These are phyloP conservation scores for Coprinellus micaceus DNA, from an alignment of 768 basidiomycete genomes.

Conservation along the genomic window DNA sequence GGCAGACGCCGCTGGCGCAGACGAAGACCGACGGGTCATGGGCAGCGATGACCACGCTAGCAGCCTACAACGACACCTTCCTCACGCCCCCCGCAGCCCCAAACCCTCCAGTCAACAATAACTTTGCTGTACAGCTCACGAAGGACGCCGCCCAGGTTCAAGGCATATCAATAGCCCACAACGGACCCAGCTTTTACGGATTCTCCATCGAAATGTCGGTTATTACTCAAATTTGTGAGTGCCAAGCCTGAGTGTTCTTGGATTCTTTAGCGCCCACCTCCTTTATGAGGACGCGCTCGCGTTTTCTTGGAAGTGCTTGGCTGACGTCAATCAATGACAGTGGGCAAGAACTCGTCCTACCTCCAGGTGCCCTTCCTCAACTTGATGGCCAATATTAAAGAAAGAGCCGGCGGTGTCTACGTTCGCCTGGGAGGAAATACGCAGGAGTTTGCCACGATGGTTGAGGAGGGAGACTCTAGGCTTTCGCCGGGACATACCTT, in stretches of 20 bases:
- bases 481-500: constrained; percentile 35
- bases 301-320: not conserved
- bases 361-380: constrained; percentile 71
- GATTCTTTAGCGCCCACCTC: not conserved
- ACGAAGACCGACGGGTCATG: constrained; percentile 9
- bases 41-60: constrained; percentile 28
- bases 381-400: constrained; percentile 66
- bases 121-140: constrained; percentile 44
- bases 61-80: constrained; percentile 51
- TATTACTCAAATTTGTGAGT: constrained; percentile 52
- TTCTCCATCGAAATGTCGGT: constrained; percentile 66
- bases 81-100: constrained; percentile 51
- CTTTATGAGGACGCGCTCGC: not conserved
- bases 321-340: constrained; percentile 22
- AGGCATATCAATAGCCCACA: constrained; percentile 13
- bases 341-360: constrained; percentile 49
- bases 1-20: constrained; percentile 27
- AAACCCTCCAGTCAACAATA: constrained; percentile 32
- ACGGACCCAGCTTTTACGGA: constrained; percentile 37
- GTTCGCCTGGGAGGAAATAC: constrained; percentile 81
- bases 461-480: constrained; percentile 41
- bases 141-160: constrained; percentile 26
- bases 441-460: constrained; percentile 62
- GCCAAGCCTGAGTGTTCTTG: not conserved
- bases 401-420: constrained; percentile 57